Percentiles rank a stretch among this genome's conserved stretches.
Evolutionary conservation across 2,329 filamentous ascomycete species (phyloP).

Genomic region (Diaporthe australafricana): DNA sequence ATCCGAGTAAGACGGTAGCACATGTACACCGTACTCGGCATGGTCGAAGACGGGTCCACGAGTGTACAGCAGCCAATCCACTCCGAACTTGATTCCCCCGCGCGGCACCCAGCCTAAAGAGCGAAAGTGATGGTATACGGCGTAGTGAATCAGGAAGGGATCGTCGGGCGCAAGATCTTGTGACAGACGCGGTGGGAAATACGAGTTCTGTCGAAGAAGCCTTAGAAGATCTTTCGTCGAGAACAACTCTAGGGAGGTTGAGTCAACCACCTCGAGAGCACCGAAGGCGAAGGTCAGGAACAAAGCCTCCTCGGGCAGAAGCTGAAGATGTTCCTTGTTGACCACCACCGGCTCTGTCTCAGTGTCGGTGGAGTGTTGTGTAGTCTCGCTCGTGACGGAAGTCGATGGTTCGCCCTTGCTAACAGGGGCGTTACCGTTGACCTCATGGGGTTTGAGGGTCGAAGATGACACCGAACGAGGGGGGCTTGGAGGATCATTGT

Average conservation of each 20-base stretch:
- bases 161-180: constrained; percentile 76
- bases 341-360: constrained; percentile 45
- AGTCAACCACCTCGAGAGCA: constrained; percentile 72
- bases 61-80: constrained; percentile 94
- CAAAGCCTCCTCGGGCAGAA: constrained; percentile 91
- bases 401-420: background rate
- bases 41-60: constrained; percentile 94
- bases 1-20: constrained; percentile 85
- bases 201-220: constrained; percentile 76
- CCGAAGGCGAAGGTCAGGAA: constrained; percentile 88
- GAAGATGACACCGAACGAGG: constrained; percentile 38
- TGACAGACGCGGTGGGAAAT: constrained; percentile 69
- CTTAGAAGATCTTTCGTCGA: constrained; percentile 69
- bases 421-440: background rate
- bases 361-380: background rate
- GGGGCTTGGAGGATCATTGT: constrained; percentile 63
- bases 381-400: background rate
- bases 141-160: constrained; percentile 86
- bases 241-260: constrained; percentile 57
- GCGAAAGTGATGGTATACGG: constrained; percentile 94
- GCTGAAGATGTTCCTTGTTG: constrained; percentile 86
- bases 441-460: background rate
- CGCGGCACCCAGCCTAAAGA: constrained; percentile 95
- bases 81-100: constrained; percentile 92
- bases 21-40: constrained; percentile 89